These are phyloP conservation scores for Musa troglodytarum DNA, from an alignment of 176 grass and related monocot species.

Conservation along the genomic window DNA sequence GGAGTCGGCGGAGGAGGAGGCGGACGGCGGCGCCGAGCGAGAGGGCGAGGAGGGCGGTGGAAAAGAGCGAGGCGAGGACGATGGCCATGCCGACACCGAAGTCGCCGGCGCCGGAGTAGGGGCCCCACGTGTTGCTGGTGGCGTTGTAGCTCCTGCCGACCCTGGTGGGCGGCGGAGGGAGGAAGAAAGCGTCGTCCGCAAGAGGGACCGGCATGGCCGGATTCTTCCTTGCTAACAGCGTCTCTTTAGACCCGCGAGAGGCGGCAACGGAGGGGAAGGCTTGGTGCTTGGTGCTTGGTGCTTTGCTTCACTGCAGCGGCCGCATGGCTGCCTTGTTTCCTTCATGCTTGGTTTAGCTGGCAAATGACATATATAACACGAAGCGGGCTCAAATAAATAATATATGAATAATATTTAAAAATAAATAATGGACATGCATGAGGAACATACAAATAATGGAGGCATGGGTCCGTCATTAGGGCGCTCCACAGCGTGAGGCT, in stretches of 20 bases:
- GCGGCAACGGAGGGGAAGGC: background rate
- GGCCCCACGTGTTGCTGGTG: slow-evolving; percentile 32
- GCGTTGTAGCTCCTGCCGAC: background rate
- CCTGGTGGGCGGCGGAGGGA: background rate
- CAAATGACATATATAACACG: too few relatives aligned
- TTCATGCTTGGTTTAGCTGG: too few relatives aligned
- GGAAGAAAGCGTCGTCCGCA: slow-evolving; percentile 5
- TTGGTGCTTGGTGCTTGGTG: too few relatives aligned
- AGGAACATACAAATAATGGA: background rate
- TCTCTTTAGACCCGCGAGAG: background rate
- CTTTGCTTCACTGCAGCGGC: too few relatives aligned
- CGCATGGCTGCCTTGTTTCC: too few relatives aligned
- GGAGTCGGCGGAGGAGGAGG: slow-evolving; percentile 26
- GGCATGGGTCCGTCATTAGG: background rate
- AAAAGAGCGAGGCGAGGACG: slow-evolving; percentile 43
- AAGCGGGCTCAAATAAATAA: too few relatives aligned
- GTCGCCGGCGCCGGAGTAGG: slow-evolving; percentile 49
- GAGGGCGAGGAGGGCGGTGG: slow-evolving; percentile 29
- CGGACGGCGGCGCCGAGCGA: slow-evolving; percentile 39
- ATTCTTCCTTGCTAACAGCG: too few relatives aligned
- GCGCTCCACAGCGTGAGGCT: background rate
- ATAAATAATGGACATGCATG: background rate
- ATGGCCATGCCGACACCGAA: slow-evolving; percentile 56
- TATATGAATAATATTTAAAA: too few relatives aligned
- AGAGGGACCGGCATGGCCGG: background rate